Conservation (phyloP, 2,329 filamentous ascomycete genomes). For the Mariannaea sp. region DNA sequence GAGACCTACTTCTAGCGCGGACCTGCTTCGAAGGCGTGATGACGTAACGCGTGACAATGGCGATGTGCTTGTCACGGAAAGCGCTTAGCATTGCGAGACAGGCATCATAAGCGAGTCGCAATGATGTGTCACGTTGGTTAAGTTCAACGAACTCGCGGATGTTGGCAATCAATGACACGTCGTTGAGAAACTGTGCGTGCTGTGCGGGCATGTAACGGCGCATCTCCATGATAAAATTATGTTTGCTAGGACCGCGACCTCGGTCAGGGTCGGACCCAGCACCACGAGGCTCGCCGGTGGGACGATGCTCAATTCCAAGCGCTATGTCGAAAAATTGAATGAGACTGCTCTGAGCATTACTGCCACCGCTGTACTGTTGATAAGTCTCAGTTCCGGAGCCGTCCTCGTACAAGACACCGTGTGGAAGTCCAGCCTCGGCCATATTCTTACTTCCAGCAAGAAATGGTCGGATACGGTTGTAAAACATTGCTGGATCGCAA, state of each 20-base stretch:
- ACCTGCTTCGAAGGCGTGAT: slow-evolving; percentile 83
- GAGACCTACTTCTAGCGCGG: slow-evolving; percentile 65
- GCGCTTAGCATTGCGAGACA: slow-evolving; percentile 72
- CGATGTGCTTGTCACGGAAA: slow-evolving; percentile 92
- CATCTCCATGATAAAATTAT: slow-evolving; percentile 98
- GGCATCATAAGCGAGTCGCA: slow-evolving; percentile 86
- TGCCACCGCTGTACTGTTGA: slow-evolving; percentile 88
- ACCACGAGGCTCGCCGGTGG: slow-evolving; percentile 74
- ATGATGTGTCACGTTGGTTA: slow-evolving; percentile 62
- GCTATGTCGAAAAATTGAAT: slow-evolving; percentile 98
- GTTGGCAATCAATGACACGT: slow-evolving; percentile 80
- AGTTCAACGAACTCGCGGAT: slow-evolving; percentile 80
- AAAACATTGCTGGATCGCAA: slow-evolving; percentile 94
- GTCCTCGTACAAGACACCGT: slow-evolving; percentile 86
- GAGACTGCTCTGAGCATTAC: slow-evolving; percentile 94
- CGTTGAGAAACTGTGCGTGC: slow-evolving; percentile 85
- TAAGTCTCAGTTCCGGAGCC: slow-evolving; percentile 71
- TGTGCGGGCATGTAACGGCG: slow-evolving; percentile 94
- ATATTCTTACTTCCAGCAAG: slow-evolving; percentile 97
- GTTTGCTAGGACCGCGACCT: slow-evolving; percentile 48
- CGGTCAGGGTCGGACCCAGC: slow-evolving; percentile 51
- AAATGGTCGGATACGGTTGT: slow-evolving; percentile 93
- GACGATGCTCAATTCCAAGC: slow-evolving; percentile 85
- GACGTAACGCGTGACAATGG: slow-evolving; percentile 95
- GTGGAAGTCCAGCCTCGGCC: slow-evolving; percentile 87